Evolutionary conservation across 345 rosid species (phyloP), one percentile per base, ranked within the genome.

Genomic region (Gynandropsis gynandra): DNA sequence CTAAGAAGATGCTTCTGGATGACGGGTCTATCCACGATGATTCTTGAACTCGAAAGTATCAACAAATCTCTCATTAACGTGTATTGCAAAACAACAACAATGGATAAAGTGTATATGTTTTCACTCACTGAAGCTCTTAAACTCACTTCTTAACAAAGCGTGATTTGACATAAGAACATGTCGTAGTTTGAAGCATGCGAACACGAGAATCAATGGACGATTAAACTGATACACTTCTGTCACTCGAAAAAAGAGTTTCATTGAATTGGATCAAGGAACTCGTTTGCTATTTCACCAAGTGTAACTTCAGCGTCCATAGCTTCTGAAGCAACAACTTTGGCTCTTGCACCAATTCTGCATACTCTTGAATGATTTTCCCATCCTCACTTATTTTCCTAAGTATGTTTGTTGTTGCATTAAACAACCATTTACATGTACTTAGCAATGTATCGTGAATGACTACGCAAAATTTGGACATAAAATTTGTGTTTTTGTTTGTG

Each of bases 1-100:
- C 95, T 85, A 21, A 85, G 79, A 63, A 85, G 95, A 79, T 85
- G 95, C 69, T 89, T 81, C 52, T 81, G 86, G 54, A 85, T 85
- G 34, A 85, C 89, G 9, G 87, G 82, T 47, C 84, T 63, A 69
- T 85, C 89, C n/a, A 81, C 68, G 14, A 78, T 85, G 60, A 72
- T 81, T 54, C 73, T 81, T 6, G 95, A 81, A 27, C 83, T 76
- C 31, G 95, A 89, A 65, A 85, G 70, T 48, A 79, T 75, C 52
- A 85, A 89, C 5, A 89, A 89, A 70, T 85, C 89, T 76, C 77
- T 85, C 95, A 85, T 85, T 64, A 81, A 55, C 8, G 87, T 77
- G 63, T 63, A 81, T 89, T 85, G 73, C 71, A 64, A 34, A 16
- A 21, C 11, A 36, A 4, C 17, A 13, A 50, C 35, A 51, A 4